Conservation (phyloP, 352 stramenopile genomes). For the Aphanomyces astaci region DNA sequence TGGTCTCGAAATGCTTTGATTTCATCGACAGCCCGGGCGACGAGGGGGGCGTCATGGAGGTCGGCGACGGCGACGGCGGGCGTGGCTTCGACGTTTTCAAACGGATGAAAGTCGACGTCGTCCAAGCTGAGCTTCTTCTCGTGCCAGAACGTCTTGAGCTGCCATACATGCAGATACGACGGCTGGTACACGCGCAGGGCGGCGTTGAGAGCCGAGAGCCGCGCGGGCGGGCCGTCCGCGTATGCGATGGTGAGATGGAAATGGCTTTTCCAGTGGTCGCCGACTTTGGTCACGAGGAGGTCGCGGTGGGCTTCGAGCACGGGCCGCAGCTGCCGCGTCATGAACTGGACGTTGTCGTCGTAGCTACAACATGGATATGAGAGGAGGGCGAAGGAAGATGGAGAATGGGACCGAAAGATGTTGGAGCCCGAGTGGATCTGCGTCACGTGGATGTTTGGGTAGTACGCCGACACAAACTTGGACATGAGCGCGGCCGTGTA, state of each 20-base stretch:
- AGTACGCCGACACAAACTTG: conserved; percentile 88
- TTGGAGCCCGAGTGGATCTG: conserved; percentile 94
- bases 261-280: conserved; percentile 89
- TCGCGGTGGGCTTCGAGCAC: conserved; percentile 92
- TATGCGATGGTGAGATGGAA: conserved; percentile 96
- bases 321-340: conserved; percentile 91
- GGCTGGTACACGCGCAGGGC: conserved; percentile 90
- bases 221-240: conserved; percentile 91
- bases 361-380: conserved; percentile 62
- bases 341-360: conserved; percentile 96
- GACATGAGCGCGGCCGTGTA: conserved; percentile 88
- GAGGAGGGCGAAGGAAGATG: background rate
- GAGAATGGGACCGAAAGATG: conserved; percentile 68
- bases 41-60: conserved; percentile 62
- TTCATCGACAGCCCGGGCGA: conserved; percentile 86
- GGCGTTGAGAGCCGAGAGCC: conserved; percentile 94
- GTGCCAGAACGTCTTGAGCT: conserved; percentile 99
- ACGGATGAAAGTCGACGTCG: conserved; percentile 95
- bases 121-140: conserved; percentile 90
- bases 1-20: conserved; percentile 85
- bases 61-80: conserved; percentile 79
- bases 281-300: conserved; percentile 84
- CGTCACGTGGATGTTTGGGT: conserved; percentile 89
- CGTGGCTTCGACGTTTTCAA: conserved; percentile 96
- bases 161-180: conserved; percentile 97